Base-by-base conservation (phyloP, 116 monocot species). In the Phalaenopsis hybrid region DNA sequence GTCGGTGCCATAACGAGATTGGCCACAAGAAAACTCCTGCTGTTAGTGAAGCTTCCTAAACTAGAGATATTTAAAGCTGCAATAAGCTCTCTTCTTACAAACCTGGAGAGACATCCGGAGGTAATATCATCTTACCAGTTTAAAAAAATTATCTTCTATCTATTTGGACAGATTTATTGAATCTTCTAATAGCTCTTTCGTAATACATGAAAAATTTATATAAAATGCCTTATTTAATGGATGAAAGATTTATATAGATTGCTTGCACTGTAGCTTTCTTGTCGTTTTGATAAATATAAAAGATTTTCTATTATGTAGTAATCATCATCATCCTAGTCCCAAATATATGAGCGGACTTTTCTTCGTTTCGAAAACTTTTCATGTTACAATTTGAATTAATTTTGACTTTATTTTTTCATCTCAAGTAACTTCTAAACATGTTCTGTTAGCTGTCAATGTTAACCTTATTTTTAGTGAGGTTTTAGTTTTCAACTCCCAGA, bases 21-120 rank as follows among this genome's bases (percentile, higher is more conserved):
- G 83, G 81, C 83, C 17, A 81, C 93, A 78, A 89, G 98, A 83
- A 88, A 94, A 74, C 85, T 91, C 31, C 83, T 97, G 9, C 79
- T 72, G 23, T 43, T 86, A 68, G 82, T 91, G 77, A 84, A 78
- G 65, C 78, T 97, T 37, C 91, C 91, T 37, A 81, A 87, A 33
- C 33, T 84, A 77, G 82, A 85, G 34, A 84, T 88, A 46, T 92
- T 94, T 82, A 92, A 79, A 76, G 82, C 81, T 3, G 81, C 91
- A 74, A 70, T 97, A 79, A 21, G 82, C 57, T 57, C 51, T n/a
- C 89, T 97, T 52, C 80, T 94, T 43, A 78, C 57, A 63, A 93
- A 91, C 83, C 83, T 94, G 85, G 87, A 92, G 81, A 87, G 77
- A 44, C 81, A 91, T 34, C 90, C 90, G 2, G 86, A 97, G 94